Evolutionary conservation across 129 eudicot species (phyloP).

Genomic region (Escallonia herrerae): DNA sequence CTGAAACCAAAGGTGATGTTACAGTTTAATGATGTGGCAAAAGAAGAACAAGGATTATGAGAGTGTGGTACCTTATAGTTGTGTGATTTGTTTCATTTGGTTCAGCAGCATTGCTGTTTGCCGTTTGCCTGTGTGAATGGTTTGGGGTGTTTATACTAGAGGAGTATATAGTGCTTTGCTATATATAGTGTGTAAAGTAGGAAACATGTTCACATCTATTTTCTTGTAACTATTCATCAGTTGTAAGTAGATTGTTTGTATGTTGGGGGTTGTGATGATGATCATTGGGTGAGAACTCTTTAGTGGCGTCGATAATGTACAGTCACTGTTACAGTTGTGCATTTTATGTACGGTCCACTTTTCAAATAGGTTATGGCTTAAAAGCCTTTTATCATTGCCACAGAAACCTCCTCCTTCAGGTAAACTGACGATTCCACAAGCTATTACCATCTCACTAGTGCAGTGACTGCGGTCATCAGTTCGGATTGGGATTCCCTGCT

Average conservation of each 20-base stretch:
- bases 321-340: constrained; percentile 11
- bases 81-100: constrained; percentile 2
- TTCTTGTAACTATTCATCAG: constrained; percentile 8
- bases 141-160: constrained; percentile 14
- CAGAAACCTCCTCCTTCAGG: no score
- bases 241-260: constrained; percentile 12
- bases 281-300: constrained; percentile 6
- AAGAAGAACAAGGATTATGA: no score
- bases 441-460: no score
- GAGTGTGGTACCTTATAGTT: constrained; percentile 10
- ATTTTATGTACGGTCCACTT: neutral
- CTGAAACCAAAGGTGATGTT: constrained; percentile 42
- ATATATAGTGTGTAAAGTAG: constrained; percentile 15
- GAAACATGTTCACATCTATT: constrained; percentile 3
- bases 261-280: constrained; percentile 12
- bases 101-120: constrained; percentile 5
- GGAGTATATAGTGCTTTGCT: constrained; percentile 13
- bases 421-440: no score
- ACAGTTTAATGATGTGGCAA: constrained; percentile 3
- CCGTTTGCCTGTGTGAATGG: constrained; percentile 11
- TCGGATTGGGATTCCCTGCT: no score
- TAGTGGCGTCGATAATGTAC: constrained; percentile 3
- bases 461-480: no score
- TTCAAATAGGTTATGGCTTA: no score
- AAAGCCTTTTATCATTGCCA: no score